Base-by-base conservation (phyloP, 2,329 filamentous ascomycete species). In the Intubia oerlemansii region DNA sequence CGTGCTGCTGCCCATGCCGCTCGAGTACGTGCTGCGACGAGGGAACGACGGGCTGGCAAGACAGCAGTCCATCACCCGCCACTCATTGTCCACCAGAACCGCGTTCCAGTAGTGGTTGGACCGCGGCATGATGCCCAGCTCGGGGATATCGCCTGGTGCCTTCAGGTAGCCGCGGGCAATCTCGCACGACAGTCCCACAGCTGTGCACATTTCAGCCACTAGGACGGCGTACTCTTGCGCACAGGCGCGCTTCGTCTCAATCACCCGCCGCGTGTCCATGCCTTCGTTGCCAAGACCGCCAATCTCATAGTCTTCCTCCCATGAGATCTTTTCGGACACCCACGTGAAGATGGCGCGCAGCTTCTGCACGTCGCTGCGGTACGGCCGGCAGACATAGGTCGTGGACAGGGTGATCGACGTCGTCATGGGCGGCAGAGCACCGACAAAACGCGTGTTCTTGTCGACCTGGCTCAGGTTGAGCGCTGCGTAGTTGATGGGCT, bases 81-180 rank as follows among this genome's bases (percentile, higher is more conserved):
- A 98, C 51, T 93, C 82, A 14, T 78, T 75, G 47, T 98, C 88
- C 7, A 93, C 72, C 20, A 93, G 55, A 12, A 95, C 80, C 1
- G 81, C 73, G 41, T 98, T 98, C 88, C 88, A 98, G 71, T 78
- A 95, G 51, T 98, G 88, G 43, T 98, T 98, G 0, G 85, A 65
- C 17, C 74, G 69, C n/a, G 80, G 79, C 47, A 85, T 68, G 33
- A 75, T 74, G 36, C 77, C 78, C 24, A 82, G 57, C 41, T 95
- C 84, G 2, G 76, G 58, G 7, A 73, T 55, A 42, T 95, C 88
- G 1, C 85, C 85, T 0, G 88, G 88, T 1, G 66, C 62, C 48
- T 98, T 98, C 32, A 98, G 66, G 44, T 88, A 95, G 1, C 88
- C 88, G 34, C 73, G 69, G 10, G 98, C 69, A 13, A 91, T 62